Percentiles rank a stretch among this genome's conserved stretches.
Conservation (phyloP, 2,329 filamentous ascomycete species). For the Arthroderma uncinatum region DNA sequence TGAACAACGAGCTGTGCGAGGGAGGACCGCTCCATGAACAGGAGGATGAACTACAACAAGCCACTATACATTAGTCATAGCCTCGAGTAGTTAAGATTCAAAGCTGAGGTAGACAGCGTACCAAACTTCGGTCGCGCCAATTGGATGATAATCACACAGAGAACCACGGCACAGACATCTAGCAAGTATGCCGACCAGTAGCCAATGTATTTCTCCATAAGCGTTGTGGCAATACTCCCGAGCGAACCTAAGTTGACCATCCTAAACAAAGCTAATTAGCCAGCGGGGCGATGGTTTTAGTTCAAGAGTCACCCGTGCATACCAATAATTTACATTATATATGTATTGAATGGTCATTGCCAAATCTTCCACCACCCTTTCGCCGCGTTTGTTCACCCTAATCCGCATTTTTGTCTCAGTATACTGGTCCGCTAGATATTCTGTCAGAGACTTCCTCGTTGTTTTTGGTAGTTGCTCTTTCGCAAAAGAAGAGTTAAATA, state of each 20-base stretch:
- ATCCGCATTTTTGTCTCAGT: constrained; percentile 17
- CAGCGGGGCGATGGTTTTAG: not conserved
- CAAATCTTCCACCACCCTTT: constrained; percentile 6
- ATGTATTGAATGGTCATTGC: constrained; percentile 35
- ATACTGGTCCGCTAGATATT: constrained; percentile 26
- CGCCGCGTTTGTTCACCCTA: constrained; percentile 18
- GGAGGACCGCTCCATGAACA: constrained; percentile 11
- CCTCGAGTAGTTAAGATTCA: not conserved
- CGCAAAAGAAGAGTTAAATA: not conserved
- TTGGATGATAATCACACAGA: constrained; percentile 8
- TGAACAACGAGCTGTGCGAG: constrained; percentile 8
- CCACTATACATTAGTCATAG: not conserved
- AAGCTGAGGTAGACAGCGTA: not conserved
- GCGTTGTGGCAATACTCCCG: constrained; percentile 48
- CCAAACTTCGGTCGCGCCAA: not conserved
- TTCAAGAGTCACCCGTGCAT: not conserved
- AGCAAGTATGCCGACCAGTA: constrained; percentile 50
- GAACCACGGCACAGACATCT: constrained; percentile 21
- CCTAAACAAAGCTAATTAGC: not conserved
- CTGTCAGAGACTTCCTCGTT: not conserved
- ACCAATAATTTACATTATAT: constrained; percentile 33
- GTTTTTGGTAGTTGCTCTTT: not conserved
- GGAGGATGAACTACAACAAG: not conserved
- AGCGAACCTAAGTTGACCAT: constrained; percentile 50
- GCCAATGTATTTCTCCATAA: constrained; percentile 49